Evolutionary conservation across 148 eudicot species (phyloP).

Genomic region (Chenopodium quinoa): DNA sequence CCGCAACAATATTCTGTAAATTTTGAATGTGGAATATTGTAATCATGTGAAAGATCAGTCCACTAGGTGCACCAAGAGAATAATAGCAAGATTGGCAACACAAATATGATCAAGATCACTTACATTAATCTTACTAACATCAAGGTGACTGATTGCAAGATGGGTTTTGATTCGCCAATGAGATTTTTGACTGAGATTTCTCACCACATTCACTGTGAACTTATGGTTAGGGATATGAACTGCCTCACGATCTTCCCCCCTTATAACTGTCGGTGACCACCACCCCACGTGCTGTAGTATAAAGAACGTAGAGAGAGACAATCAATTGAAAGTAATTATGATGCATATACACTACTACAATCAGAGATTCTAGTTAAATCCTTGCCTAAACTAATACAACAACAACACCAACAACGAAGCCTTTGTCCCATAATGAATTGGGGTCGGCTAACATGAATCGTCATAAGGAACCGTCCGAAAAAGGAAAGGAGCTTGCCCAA

Average conservation of each 20-base stretch:
- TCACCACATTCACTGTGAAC: conserved; percentile 85
- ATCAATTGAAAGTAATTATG: not conserved
- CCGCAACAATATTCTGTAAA: conserved; percentile 86
- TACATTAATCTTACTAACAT: conserved; percentile 81
- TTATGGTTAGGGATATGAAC: conserved; percentile 94
- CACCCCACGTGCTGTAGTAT: conserved; percentile 82
- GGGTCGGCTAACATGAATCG: no score
- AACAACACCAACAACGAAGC: no score
- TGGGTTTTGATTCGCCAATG: conserved; percentile 97
- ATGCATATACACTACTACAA: not conserved
- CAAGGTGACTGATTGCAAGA: conserved; percentile 84
- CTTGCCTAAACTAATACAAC: no score
- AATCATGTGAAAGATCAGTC: conserved; percentile 10
- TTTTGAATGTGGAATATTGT: not conserved
- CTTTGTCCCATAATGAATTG: no score
- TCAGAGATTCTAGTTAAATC: no score
- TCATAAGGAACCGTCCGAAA: no score
- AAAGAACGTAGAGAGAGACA: not conserved
- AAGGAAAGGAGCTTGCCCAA: no score
- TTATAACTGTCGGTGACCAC: conserved; percentile 95
- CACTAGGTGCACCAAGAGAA: conserved; percentile 9
- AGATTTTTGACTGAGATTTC: conserved; percentile 86
- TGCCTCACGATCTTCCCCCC: conserved; percentile 97
- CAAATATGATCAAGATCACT: conserved; percentile 27
- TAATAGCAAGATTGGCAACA: not conserved